Conservation (phyloP, 2,329 filamentous ascomycete species). For the Zymoseptoria passerinii region DNA sequence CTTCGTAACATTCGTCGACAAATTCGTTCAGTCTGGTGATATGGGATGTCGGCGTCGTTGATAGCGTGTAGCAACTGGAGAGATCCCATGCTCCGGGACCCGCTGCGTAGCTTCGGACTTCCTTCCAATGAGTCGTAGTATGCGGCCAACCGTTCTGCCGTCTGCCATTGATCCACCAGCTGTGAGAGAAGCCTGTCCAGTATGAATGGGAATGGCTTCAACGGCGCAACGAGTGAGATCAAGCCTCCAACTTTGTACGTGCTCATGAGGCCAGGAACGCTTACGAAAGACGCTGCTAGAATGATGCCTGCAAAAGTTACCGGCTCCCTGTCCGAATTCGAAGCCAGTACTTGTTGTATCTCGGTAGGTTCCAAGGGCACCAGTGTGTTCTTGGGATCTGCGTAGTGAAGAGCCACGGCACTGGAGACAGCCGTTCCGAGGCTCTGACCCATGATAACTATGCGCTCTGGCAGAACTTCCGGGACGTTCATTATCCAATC, state of each 20-base stretch:
- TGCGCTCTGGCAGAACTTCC: constrained; percentile 58
- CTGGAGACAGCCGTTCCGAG: constrained; percentile 78
- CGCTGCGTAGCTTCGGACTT: constrained; percentile 30
- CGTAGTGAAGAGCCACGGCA: constrained; percentile 64
- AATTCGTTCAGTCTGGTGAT: constrained; percentile 56
- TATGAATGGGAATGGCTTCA: constrained; percentile 58
- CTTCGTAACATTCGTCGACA: constrained; percentile 54
- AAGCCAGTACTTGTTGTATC: neutral
- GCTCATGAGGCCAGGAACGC: constrained; percentile 62
- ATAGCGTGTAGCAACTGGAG: constrained; percentile 70
- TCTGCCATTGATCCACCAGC: constrained; percentile 77
- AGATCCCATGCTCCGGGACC: constrained; percentile 32
- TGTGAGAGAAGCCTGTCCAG: constrained; percentile 52
- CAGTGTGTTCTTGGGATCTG: constrained; percentile 19
- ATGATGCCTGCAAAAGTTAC: constrained; percentile 71
- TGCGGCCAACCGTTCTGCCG: constrained; percentile 55
- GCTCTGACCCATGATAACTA: constrained; percentile 77
- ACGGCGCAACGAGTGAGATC: constrained; percentile 69
- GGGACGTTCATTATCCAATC: constrained; percentile 61
- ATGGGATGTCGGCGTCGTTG: constrained; percentile 77
- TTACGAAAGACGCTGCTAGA: constrained; percentile 71
- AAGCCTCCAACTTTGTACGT: constrained; percentile 72
- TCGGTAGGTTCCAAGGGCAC: constrained; percentile 10
- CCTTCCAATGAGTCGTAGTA: constrained; percentile 49
- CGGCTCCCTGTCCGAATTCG: constrained; percentile 2